Base-by-base conservation (phyloP, 1,139 yeast genomes). In the Nakaseomyces nivariensis region DNA sequence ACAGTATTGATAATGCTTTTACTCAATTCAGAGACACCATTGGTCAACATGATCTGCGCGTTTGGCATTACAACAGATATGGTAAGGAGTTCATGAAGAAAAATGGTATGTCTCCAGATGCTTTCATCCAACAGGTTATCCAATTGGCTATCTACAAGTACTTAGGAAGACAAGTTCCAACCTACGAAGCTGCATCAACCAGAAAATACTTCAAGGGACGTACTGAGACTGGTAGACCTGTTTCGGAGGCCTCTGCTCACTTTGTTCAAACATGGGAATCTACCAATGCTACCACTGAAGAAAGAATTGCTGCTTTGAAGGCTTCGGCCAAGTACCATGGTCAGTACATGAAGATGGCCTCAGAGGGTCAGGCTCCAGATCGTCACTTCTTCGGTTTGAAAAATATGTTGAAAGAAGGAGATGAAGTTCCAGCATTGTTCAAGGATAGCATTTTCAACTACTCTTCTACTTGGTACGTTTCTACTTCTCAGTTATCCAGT, bases 171-270 rank as follows among this genome's bases (percentile, higher is more conserved):
- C 74, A 81, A 54, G 78, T 94, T 66, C 97, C 97, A 56, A 92
- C 97, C 27, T 92, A 92, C 68, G 98, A 92, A 69, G 85, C 96
- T 47, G 97, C 97, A 6, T 89, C 97, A 29, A 90, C 97, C 4
- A 80, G 97, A 69, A 82, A 81, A 65, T 90, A 77, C 71, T 85
- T 82, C 64, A 82, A 79, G 61, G 98, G 98, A 51, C 81, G 98
- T 69, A 92, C 97, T n/a, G 98, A 92, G 70, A 85, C 97, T 40
- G 90, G 95, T 55, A 79, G 98, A 65, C 72, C 89, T 7, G 96
- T 88, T 26, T 82, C 95, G n/a, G 70, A 69, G 50, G 95, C 85
- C 65, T 78, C 90, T 32, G 75, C 79, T 52, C 72, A 73, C 46
- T 87, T 89, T 68, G 95, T 86, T 55, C 75, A 79, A 64, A 80